phyloP scores from a whole-genome alignment of 2,329 filamentous ascomycete species.

The Tolypocladium guangdongense region DNA sequence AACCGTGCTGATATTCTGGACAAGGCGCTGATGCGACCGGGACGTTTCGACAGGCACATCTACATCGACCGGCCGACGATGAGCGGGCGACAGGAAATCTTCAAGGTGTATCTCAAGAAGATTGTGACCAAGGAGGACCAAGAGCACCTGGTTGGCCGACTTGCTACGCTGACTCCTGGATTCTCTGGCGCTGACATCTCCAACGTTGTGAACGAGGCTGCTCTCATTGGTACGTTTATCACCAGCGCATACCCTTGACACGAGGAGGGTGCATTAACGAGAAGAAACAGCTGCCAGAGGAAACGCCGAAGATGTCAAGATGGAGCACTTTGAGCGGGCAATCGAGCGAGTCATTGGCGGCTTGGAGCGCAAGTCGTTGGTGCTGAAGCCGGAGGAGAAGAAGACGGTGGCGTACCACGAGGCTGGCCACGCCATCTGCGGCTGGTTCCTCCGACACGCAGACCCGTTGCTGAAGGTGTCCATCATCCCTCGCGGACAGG shows the following conservation, averaged over 20 bases:
- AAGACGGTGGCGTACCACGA: conserved; percentile 95
- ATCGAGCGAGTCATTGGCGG: conserved; percentile 96
- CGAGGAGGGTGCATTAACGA: conserved; percentile 15
- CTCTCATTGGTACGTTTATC: conserved; percentile 67
- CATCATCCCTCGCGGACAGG: conserved; percentile 92
- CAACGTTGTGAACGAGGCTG: conserved; percentile 96
- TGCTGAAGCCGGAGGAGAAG: conserved; percentile 89
- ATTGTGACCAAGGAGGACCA: conserved; percentile 88
- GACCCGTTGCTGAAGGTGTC: conserved; percentile 96
- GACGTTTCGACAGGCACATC: conserved; percentile 95
- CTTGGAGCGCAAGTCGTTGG: conserved; percentile 92
- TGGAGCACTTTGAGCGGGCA: conserved; percentile 91
- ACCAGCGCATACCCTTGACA: conserved; percentile 3
- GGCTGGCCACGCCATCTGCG: conserved; percentile 94
- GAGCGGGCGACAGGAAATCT: conserved; percentile 93
- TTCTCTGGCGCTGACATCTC: conserved; percentile 98
- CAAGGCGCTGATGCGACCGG: conserved; percentile 90
- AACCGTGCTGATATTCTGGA: conserved; percentile 93
- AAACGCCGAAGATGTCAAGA: conserved; percentile 68
- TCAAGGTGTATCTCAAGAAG: conserved; percentile 86
- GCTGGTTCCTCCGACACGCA: conserved; percentile 95
- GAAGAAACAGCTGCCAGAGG: conserved; percentile 60
- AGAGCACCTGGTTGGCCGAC: conserved; percentile 75
- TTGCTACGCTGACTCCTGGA: conserved; percentile 86
- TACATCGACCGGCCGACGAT: conserved; percentile 91